Evolutionary conservation across 139 green algal species (phyloP), one percentile per base, ranked within the genome.

Genomic region (Trebouxia sp.): DNA sequence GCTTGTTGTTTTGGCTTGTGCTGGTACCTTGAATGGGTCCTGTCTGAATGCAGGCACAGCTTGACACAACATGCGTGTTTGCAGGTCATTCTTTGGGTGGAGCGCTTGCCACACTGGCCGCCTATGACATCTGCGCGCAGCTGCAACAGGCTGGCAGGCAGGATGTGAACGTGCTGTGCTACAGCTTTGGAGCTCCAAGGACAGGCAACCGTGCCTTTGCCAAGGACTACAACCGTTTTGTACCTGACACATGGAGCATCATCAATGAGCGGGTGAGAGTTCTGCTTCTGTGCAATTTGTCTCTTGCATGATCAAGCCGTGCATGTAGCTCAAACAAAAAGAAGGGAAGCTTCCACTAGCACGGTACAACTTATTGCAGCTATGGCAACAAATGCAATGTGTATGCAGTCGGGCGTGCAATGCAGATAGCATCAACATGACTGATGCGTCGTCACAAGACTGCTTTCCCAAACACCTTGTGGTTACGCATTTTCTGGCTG

Each of bases 31-130:
- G 47, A 53, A 53, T 53, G 20, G 2, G 20, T 17, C 47, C 20
- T 53, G 14, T 26, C 47, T 53, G 15, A 14, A 17, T 1, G 14
- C 22, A n/a, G 42, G 20, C n/a, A 37, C 11, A 42, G 32, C 3
- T 55, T 58, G 7, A 41, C 30, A 12, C 8, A 37, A 42, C 41
- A 1, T 4, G 20, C n/a, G 17, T n/a, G 6, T 3, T 5, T 56
- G 58, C 92, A 22, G 94, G 94, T 0, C 94, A 98, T 86, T 94
- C 87, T 35, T 86, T 98, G 43, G 94, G 94, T 0, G 94, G 93
- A 9, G 94, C 93, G 0, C 87, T 98, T 76, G 90, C 91, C 17
- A 97, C 92, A 11, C 85, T 98, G 15, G 91, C 88, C 65, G 90
- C 94, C 0, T 95, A 93, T 65, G 93, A 97, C 42, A 78, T 94